Evolutionary conservation across 1,284 basidiomycete genomes (phyloP).

Genomic region (Xerocomus amazonicus): DNA sequence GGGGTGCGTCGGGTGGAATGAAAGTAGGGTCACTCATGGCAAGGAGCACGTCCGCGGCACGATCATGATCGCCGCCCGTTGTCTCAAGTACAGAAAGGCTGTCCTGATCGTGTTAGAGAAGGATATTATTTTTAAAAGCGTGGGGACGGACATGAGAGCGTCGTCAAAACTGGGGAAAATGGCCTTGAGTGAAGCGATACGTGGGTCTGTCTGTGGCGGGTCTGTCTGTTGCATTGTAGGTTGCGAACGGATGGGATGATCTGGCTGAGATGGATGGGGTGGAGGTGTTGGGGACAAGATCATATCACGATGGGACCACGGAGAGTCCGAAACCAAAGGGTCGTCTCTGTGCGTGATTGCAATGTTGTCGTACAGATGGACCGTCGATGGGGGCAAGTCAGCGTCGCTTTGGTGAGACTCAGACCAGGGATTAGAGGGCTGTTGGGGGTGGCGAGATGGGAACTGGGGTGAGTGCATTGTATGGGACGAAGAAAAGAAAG

Average conservation of each 20-base stretch:
- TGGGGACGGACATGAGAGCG: constrained; percentile 52
- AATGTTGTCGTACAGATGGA: too few species aligned
- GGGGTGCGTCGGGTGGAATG: constrained; percentile 33
- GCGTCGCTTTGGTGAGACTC: not conserved
- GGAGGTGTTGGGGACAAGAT: constrained; percentile 19
- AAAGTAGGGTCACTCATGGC: constrained; percentile 81
- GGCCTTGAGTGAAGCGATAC: constrained; percentile 52
- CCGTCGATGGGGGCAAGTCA: too few species aligned
- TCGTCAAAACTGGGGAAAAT: constrained; percentile 83
- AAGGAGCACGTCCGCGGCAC: constrained; percentile 67
- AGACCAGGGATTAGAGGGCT: constrained; percentile 13
- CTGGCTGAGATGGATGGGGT: constrained; percentile 1
- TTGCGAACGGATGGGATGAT: not conserved
- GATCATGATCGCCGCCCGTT: constrained; percentile 61
- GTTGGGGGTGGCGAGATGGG: not conserved
- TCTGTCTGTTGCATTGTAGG: constrained; percentile 25
- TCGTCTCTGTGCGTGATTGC: not conserved
- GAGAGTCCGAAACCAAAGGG: too few species aligned
- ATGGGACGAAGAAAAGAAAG: not conserved
- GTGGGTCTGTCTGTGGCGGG: constrained; percentile 43
- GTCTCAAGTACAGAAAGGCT: constrained; percentile 68
- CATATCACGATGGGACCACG: constrained; percentile 12
- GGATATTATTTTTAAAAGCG: not conserved
- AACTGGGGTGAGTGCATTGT: not conserved
- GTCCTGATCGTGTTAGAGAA: not conserved